Conservation (phyloP, 1,139 yeast species). For the Yamadazyma blattariae region DNA sequence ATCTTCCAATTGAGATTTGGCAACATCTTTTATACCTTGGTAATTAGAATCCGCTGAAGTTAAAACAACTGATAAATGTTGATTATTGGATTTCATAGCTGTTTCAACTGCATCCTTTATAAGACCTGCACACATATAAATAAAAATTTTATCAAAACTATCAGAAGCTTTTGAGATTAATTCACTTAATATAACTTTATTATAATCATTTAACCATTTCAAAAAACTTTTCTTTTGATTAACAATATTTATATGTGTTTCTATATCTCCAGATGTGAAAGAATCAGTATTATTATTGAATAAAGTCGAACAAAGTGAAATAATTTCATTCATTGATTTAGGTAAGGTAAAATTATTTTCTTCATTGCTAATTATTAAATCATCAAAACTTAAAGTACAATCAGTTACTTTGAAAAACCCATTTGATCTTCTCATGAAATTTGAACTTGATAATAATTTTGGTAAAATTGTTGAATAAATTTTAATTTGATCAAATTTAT, state of each 20-base stretch:
- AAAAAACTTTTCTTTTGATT: slow-evolving; percentile 46
- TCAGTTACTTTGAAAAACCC: slow-evolving; percentile 24
- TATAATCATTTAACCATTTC: slow-evolving; percentile 31
- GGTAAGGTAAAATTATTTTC: neutral
- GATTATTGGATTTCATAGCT: slow-evolving; percentile 58
- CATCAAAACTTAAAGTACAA: slow-evolving; percentile 3
- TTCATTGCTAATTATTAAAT: slow-evolving; percentile 1
- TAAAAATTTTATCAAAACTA: slow-evolving; percentile 50
- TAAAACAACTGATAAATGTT: slow-evolving; percentile 69
- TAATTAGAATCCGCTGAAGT: slow-evolving; percentile 72
- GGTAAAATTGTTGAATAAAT: slow-evolving; percentile 9
- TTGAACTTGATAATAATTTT: slow-evolving; percentile 19
- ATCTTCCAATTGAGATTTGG: slow-evolving; percentile 57
- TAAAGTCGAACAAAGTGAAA: slow-evolving; percentile 17
- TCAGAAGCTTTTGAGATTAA: slow-evolving; percentile 16
- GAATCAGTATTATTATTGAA: slow-evolving; percentile 18
- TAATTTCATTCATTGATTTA: neutral
- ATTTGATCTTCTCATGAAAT: slow-evolving; percentile 20
- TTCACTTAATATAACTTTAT: slow-evolving; percentile 16
- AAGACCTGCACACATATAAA: slow-evolving; percentile 54
- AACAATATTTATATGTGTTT: slow-evolving; percentile 6
- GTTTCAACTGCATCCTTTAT: slow-evolving; percentile 57
- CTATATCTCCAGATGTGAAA: slow-evolving; percentile 3
- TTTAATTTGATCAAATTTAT: slow-evolving; percentile 8
- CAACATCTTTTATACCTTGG: slow-evolving; percentile 50